Evolutionary conservation across 441 rosid species (phyloP).

Genomic region (Iberis amara): DNA sequence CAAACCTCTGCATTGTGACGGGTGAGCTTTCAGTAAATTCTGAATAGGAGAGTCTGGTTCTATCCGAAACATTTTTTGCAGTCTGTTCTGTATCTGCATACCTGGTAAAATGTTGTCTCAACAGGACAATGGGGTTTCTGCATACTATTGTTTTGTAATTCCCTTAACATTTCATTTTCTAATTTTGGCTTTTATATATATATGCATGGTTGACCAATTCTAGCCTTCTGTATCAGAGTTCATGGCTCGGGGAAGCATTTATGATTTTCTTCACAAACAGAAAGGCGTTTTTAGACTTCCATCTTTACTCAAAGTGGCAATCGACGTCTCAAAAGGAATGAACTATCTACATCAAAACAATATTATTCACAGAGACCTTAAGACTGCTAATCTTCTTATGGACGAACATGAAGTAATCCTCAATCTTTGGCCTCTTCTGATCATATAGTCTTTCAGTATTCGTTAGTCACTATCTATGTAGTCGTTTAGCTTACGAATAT

Average conservation of each 20-base stretch:
- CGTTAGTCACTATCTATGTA: background rate
- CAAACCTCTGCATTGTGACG: slow-evolving; percentile 83
- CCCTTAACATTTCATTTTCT: slow-evolving; percentile 17
- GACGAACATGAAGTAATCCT: slow-evolving; percentile 89
- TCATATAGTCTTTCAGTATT: background rate
- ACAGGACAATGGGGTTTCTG: slow-evolving; percentile 1
- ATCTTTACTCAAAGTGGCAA: slow-evolving; percentile 72
- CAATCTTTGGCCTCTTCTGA: slow-evolving; percentile 4
- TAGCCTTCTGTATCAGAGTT: slow-evolving; percentile 31
- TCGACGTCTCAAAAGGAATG: slow-evolving; percentile 93
- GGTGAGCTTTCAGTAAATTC: slow-evolving; percentile 39
- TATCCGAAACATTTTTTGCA: background rate
- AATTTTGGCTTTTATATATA: slow-evolving; percentile 22
- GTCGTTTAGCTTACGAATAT: background rate
- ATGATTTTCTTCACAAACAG: slow-evolving; percentile 79
- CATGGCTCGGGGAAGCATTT: slow-evolving; percentile 88
- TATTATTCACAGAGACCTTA: slow-evolving; percentile 90
- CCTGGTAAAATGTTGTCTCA: slow-evolving; percentile 9
- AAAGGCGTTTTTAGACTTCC: slow-evolving; percentile 76
- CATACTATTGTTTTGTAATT: slow-evolving; percentile 22
- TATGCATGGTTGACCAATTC: slow-evolving; percentile 14
- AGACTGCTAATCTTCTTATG: slow-evolving; percentile 96
- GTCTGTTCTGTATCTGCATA: background rate
- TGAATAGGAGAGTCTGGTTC: background rate
- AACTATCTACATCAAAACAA: slow-evolving; percentile 89